phyloP scores from a whole-genome alignment of 331 rosid genomes.

The Cydonia oblonga region DNA sequence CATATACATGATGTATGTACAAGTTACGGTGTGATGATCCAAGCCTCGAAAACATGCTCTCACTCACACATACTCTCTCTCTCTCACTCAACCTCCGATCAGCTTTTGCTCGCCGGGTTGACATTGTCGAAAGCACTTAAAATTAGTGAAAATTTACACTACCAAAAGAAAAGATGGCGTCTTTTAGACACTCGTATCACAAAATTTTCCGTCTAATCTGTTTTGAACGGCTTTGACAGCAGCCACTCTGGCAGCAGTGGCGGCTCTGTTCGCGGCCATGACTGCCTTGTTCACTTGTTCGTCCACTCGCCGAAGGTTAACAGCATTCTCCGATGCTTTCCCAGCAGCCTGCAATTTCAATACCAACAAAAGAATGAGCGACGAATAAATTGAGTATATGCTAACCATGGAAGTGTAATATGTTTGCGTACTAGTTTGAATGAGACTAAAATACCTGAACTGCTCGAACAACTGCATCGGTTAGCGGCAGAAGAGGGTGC shows the following conservation, averaged over 20 bases:
- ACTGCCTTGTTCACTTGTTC: constrained; percentile 75
- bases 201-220: constrained; percentile 88
- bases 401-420: neutral
- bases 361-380: neutral
- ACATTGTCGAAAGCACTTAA: constrained; percentile 38
- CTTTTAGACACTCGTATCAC: constrained; percentile 39
- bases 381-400: neutral
- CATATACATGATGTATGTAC: constrained; percentile 72
- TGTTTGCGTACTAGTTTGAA: neutral
- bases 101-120: constrained; percentile 74
- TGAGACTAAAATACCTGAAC: constrained; percentile 43
- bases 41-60: constrained; percentile 31
- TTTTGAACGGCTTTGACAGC: constrained; percentile 98
- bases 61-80: neutral
- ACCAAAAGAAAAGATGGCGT: constrained; percentile 18
- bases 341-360: constrained; percentile 56
- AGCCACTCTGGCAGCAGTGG: constrained; percentile 94
- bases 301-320: constrained; percentile 52
- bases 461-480: constrained; percentile 49
- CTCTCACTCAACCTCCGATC: constrained; percentile 53
- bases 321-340: constrained; percentile 65
- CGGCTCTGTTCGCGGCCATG: constrained; percentile 81
- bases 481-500: constrained; percentile 42
- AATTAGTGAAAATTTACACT: constrained; percentile 59
- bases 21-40: constrained; percentile 53